Evolutionary conservation across 2,329 filamentous ascomycete genomes (phyloP).

Genomic region (Coniosporium tulheliwenetii): DNA sequence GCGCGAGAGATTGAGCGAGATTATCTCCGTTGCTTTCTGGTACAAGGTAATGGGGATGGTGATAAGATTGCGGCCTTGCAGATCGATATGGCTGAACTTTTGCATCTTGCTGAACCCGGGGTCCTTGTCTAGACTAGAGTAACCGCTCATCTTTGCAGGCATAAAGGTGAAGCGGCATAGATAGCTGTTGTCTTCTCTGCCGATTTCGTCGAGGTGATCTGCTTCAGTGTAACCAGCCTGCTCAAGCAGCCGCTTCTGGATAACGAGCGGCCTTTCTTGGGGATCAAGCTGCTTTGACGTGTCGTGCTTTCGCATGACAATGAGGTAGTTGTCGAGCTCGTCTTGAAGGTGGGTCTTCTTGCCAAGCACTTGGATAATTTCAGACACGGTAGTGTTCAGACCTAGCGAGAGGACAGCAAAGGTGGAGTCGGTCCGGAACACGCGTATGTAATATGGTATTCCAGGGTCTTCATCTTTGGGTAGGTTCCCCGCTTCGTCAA

Average conservation of each 20-base stretch:
- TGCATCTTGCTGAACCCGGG: constrained; percentile 67
- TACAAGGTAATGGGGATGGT: constrained; percentile 93
- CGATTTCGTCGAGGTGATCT: constrained; percentile 83
- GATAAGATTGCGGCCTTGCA: constrained; percentile 77
- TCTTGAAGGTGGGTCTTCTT: constrained; percentile 92
- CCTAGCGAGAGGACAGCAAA: constrained; percentile 83
- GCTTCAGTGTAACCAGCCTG: constrained; percentile 80
- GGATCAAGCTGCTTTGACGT: constrained; percentile 66
- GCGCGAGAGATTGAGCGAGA: constrained; percentile 81
- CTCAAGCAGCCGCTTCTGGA: constrained; percentile 82
- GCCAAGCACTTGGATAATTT: constrained; percentile 78
- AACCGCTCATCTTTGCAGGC: constrained; percentile 74
- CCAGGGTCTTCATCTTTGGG: constrained; percentile 58
- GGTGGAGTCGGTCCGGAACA: constrained; percentile 86
- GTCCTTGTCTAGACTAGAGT: constrained; percentile 54
- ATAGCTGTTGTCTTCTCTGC: constrained; percentile 93
- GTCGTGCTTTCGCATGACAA: constrained; percentile 87
- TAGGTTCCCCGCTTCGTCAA: constrained; percentile 53
- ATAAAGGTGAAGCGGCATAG: constrained; percentile 92
- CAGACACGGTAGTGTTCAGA: constrained; percentile 68
- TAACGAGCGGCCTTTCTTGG: constrained; percentile 68
- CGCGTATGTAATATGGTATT: constrained; percentile 75
- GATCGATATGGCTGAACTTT: constrained; percentile 87
- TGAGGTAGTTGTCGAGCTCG: constrained; percentile 84
- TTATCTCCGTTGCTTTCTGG: constrained; percentile 80